Evolutionary conservation across 352 stramenopile species (phyloP), one percentile per base, ranked within the genome.

Genomic region (Globisporangium cylindrosporum): DNA sequence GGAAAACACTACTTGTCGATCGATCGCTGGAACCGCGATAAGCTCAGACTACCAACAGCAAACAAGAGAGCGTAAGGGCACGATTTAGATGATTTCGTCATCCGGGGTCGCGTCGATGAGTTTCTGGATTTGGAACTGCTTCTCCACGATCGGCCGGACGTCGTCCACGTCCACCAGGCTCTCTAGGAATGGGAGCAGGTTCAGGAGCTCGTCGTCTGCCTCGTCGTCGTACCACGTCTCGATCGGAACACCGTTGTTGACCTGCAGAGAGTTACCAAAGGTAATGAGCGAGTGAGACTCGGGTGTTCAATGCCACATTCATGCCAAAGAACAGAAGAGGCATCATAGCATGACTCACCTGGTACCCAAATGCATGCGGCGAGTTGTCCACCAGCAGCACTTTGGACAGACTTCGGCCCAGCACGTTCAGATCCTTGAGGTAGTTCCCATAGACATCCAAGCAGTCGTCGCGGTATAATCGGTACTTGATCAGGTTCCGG

Each of bases 151-250:
- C 9, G 87, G 91, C 54, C 94, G 82, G 20, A 98, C 92, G 71
- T 98, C 94, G 24, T 97, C 83, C 0, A 77, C 85, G 41, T 90
- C 80, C 59, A 97, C 78, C 25, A 99, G 78, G 20, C 79, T 91
- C 62, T 97, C 82, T 61, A 99, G 85, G 66, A 99, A 99, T 18
- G 90, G 88, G 57, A 99, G 79, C 34, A 99, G 75, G 58, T 98
- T 98, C 55, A 99, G 72, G 57, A 99, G 81, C 68, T 99, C 97
- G n/a, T 87, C 91, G 75, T 99, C 98, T 18, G 76, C 74, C 62
- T 92, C 88, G 81, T 99, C 96, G 70, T 99, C 95, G 82, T 99
- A 99, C 97, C 97, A 99, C 36, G 89, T 98, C 78, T 98, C 94
- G 68, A 99, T 99, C 54, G 97, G 97, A 41, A 99, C 98, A 38